These are phyloP conservation scores for Tuber microsphaerosporum DNA, from an alignment of 495 filamentous ascomycete genomes.

Conservation along the genomic window DNA sequence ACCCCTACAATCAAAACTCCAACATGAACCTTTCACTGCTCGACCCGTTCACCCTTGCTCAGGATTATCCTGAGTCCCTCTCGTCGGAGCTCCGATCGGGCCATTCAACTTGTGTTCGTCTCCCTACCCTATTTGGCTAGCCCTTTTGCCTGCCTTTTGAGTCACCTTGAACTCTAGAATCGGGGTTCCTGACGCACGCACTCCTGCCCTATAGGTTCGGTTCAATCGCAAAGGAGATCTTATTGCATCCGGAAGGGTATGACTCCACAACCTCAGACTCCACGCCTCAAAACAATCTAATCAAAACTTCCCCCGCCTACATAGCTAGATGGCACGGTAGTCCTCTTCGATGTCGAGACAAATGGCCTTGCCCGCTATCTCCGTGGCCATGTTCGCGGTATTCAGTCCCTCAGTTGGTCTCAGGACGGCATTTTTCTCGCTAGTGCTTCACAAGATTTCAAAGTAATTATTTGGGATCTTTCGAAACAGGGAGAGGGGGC, in stretches of 20 bases:
- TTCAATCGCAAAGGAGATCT: constrained; percentile 94
- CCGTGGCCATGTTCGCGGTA: constrained; percentile 79
- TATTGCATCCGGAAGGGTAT: constrained; percentile 79
- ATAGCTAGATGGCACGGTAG: constrained; percentile 78
- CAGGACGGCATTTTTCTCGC: constrained; percentile 85
- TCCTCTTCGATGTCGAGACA: constrained; percentile 95
- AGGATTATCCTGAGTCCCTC: constrained; percentile 88
- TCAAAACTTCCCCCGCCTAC: constrained; percentile 8
- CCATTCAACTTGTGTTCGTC: constrained; percentile 49
- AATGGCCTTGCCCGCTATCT: constrained; percentile 91
- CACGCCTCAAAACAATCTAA: constrained; percentile 20
- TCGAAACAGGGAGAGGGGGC: constrained; percentile 49
- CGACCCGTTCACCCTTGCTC: constrained; percentile 76
- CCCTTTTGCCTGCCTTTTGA: neutral
- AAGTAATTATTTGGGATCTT: constrained; percentile 89
- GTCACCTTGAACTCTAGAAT: constrained; percentile 44
- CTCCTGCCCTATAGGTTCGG: constrained; percentile 48
- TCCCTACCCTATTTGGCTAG: constrained; percentile 23
- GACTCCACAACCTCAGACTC: constrained; percentile 29
- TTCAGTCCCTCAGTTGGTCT: constrained; percentile 91
- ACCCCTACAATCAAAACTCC: neutral
- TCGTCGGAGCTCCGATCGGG: constrained; percentile 73
- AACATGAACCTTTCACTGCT: constrained; percentile 72
- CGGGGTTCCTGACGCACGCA: constrained; percentile 56
- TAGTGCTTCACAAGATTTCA: constrained; percentile 91